Percentiles rank a stretch among this genome's conserved stretches.
Conservation (phyloP, 345 rosid species). For the Cardamine resedifolia region DNA sequence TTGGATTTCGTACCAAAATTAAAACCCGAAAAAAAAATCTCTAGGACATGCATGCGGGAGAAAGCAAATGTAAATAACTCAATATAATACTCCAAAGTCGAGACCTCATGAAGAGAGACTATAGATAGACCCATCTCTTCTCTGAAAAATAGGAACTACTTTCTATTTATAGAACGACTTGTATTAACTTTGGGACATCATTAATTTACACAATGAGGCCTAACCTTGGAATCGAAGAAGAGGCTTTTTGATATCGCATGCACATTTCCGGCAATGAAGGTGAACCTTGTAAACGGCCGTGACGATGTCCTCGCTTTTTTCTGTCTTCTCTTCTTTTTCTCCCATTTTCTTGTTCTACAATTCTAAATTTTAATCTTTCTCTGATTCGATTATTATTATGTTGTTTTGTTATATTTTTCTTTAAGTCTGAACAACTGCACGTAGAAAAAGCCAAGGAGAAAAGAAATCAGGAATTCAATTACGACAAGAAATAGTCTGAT, state of each 20-base stretch:
- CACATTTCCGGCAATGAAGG: slow-evolving; percentile 76
- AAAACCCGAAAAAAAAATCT: not conserved
- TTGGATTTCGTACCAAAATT: not conserved
- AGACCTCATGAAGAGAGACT: slow-evolving; percentile 10
- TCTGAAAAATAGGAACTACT: slow-evolving; percentile 2
- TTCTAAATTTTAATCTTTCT: not conserved
- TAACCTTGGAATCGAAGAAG: slow-evolving; percentile 48
- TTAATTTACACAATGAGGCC: not conserved
- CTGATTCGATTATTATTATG: not conserved
- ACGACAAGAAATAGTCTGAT: slow-evolving; percentile 28
- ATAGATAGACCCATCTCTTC: not conserved
- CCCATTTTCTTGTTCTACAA: slow-evolving; percentile 36
- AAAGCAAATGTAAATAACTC: not conserved
- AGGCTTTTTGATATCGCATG: slow-evolving; percentile 61
- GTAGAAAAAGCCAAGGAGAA: slow-evolving; percentile 16
- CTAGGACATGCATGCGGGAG: slow-evolving; percentile 4
- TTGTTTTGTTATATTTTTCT: slow-evolving; percentile 2
- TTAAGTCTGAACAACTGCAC: slow-evolving; percentile 28
- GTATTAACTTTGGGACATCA: not conserved
- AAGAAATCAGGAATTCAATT: slow-evolving; percentile 4
- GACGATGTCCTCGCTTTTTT: slow-evolving; percentile 42
- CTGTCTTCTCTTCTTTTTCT: slow-evolving; percentile 44
- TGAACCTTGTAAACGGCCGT: slow-evolving; percentile 74
- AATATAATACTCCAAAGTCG: not conserved
- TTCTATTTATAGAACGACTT: not conserved